phyloP scores from a whole-genome alignment of 441 rosid species.

The Breynia disticha region DNA sequence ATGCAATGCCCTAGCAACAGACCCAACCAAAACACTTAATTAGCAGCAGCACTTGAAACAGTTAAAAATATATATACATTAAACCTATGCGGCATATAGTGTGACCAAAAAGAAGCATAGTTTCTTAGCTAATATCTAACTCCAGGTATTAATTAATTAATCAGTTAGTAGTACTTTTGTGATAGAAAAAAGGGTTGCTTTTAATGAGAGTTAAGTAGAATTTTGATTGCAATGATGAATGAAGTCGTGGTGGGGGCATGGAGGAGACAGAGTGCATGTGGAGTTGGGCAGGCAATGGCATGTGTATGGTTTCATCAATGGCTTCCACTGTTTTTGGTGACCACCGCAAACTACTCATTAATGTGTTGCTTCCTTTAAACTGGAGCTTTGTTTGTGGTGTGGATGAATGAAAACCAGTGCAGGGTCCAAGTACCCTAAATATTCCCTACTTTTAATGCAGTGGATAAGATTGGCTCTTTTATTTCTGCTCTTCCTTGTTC shows the following conservation, averaged over 20 bases:
- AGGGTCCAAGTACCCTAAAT: slow-evolving; percentile 4
- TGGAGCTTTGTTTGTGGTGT: slow-evolving; percentile 1
- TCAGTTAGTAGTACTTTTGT: background rate
- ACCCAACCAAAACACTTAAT: slow-evolving; percentile 7
- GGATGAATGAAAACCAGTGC: slow-evolving; percentile 1
- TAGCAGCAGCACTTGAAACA: slow-evolving; percentile 11
- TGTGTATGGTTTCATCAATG: slow-evolving; percentile 12
- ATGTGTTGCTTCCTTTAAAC: slow-evolving; percentile 7
- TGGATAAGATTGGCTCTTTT: background rate
- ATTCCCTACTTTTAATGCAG: background rate
- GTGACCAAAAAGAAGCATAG: slow-evolving; percentile 1
- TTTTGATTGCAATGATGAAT: slow-evolving; percentile 5
- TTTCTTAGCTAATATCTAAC: slow-evolving; percentile 7
- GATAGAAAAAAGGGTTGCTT: background rate
- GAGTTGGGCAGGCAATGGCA: slow-evolving; percentile 19
- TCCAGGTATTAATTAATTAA: background rate
- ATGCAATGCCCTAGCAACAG: slow-evolving; percentile 21
- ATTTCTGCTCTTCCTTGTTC: background rate
- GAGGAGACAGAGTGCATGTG: slow-evolving; percentile 35
- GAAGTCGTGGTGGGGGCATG: slow-evolving; percentile 14
- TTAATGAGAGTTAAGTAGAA: slow-evolving; percentile 6
- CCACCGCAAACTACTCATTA: slow-evolving; percentile 9
- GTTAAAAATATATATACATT: background rate
- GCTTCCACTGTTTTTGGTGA: slow-evolving; percentile 10
- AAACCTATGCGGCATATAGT: background rate